These are phyloP conservation scores for Chlorella ohadii DNA, from an alignment of 139 green algal species.

Conservation along the genomic window DNA sequence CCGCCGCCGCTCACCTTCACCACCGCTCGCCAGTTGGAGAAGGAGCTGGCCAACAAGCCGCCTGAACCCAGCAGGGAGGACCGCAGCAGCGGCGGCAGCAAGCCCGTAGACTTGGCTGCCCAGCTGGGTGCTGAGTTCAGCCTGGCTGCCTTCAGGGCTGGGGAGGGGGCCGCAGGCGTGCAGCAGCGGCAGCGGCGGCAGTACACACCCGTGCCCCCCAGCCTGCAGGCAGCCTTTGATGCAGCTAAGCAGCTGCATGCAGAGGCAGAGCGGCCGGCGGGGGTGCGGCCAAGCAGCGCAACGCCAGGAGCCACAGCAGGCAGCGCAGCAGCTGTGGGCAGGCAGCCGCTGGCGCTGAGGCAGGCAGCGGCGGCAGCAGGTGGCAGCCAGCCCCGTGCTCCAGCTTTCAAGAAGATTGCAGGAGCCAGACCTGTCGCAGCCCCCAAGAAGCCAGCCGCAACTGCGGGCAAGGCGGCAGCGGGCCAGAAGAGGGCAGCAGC, in stretches of 20 bases:
- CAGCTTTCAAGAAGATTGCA: constrained; percentile 20
- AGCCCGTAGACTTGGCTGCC: neutral
- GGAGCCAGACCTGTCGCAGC: neutral
- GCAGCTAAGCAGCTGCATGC: neutral
- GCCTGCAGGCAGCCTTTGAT: neutral
- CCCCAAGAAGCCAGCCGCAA: neutral
- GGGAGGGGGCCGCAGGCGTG: neutral
- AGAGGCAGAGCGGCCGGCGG: neutral
- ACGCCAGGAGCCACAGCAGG: too few species aligned
- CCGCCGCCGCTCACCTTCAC: neutral
- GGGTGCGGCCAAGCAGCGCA: neutral
- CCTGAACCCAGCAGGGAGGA: neutral
- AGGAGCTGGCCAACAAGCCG: neutral
- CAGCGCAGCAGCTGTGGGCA: neutral
- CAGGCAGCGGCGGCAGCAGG: neutral
- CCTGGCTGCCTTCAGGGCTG: neutral
- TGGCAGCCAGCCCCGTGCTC: neutral
- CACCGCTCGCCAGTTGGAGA: constrained; percentile 1
- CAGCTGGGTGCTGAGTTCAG: neutral
- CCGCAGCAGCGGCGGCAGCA: neutral
- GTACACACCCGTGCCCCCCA: neutral
- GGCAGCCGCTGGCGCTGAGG: neutral
- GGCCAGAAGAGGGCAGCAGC: neutral
- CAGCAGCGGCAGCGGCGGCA: neutral
- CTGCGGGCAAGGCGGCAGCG: neutral